Conservation (phyloP, 345 rosid genomes). For the Sonneratia alba region DNA sequence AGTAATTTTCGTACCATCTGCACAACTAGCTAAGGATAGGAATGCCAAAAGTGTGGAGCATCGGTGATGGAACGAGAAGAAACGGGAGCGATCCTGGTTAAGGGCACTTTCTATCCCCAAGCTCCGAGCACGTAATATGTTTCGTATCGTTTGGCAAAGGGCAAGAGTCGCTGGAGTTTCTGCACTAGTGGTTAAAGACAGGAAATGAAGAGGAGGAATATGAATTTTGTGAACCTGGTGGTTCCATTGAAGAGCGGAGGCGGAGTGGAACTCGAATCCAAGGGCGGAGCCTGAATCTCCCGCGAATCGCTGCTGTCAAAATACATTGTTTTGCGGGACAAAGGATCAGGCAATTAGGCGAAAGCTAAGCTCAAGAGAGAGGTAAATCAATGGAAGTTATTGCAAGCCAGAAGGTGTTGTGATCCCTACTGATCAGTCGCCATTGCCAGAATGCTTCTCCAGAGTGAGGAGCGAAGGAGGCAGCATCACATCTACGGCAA, state of each 20-base stretch:
- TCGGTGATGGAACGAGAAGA: not conserved
- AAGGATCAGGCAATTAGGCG: not conserved
- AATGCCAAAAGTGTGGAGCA: not conserved
- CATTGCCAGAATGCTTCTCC: not conserved
- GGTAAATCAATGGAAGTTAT: not conserved
- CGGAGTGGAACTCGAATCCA: conserved; percentile 45
- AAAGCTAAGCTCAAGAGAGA: not conserved
- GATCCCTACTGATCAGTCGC: not conserved
- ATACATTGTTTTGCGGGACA: not conserved
- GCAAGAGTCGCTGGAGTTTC: not conserved
- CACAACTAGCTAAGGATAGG: too few relatives aligned
- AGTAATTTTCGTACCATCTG: not conserved
- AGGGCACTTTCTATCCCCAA: too few relatives aligned
- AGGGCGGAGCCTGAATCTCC: conserved; percentile 35
- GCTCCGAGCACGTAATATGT: too few relatives aligned
- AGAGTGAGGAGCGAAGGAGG: not conserved
- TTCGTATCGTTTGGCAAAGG: not conserved
- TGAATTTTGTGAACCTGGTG: conserved; percentile 35
- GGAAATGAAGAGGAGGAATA: conserved; percentile 20
- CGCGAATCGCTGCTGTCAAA: not conserved
- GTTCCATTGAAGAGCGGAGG: conserved; percentile 70
- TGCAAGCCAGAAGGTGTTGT: not conserved
- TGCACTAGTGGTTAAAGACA: conserved; percentile 17
- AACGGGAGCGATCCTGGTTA: too few relatives aligned
- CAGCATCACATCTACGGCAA: not conserved